Conservation (phyloP, 805 yeast genomes). For the Wickerhamomyces queroliae region DNA sequence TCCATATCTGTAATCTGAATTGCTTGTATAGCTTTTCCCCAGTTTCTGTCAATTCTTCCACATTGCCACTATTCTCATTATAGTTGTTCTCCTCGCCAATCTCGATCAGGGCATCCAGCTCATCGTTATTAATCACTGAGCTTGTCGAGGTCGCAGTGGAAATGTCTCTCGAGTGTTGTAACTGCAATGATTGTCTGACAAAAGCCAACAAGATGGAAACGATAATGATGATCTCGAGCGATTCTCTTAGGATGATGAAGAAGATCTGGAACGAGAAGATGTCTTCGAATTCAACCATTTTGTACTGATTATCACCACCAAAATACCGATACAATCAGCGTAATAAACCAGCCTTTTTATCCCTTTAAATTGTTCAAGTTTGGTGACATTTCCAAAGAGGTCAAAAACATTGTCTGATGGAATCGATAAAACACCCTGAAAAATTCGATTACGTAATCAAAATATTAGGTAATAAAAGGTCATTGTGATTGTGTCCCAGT, state of each 20-base stretch:
- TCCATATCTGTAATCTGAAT: slow-evolving; percentile 68
- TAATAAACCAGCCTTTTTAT: no score
- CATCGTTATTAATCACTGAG: neutral
- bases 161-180: slow-evolving; percentile 24
- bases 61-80: neutral
- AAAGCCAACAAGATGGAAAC: slow-evolving; percentile 70
- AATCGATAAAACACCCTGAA: no score
- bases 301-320: no score
- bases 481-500: no score
- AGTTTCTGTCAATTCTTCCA: slow-evolving; percentile 15
- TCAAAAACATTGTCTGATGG: no score
- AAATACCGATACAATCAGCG: no score
- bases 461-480: no score
- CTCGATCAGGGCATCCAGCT: neutral
- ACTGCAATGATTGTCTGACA: slow-evolving; percentile 51
- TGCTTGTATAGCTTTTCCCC: slow-evolving; percentile 33
- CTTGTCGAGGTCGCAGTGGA: neutral
- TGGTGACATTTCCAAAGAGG: no score
- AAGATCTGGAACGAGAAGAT: slow-evolving; percentile 69
- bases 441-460: no score
- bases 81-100: neutral
- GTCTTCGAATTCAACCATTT: slow-evolving; percentile 28
- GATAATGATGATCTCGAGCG: slow-evolving; percentile 71
- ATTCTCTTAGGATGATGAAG: slow-evolving; percentile 67
- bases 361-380: no score